A percentile compares a stretch with the other conserved stretches of the same genome.
Evolutionary conservation across 805 yeast genomes (phyloP).

Genomic region (Candida incommunis): DNA sequence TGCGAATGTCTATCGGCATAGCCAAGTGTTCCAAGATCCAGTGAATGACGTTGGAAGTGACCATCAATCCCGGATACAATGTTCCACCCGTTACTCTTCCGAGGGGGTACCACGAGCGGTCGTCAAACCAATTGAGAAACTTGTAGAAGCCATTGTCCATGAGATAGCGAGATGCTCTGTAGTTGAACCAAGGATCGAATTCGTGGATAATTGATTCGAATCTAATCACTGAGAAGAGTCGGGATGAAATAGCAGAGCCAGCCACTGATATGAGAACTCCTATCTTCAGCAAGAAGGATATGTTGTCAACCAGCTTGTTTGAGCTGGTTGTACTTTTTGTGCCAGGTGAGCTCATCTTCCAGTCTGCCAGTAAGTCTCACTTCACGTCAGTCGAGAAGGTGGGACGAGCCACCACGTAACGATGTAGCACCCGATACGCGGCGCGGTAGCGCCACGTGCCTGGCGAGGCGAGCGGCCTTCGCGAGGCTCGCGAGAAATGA

Average conservation of each 20-base stretch:
- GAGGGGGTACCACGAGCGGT: conserved; percentile 96
- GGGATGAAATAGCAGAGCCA: conserved; percentile 82
- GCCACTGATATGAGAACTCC: conserved; percentile 64
- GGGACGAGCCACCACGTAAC: no score
- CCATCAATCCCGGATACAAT: conserved; percentile 95
- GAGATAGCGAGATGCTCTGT: conserved; percentile 86
- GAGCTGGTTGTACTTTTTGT: no score
- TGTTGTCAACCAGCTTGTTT: conserved; percentile 4
- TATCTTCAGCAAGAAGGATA: conserved; percentile 35
- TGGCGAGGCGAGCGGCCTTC: no score
- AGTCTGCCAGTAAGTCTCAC: no score
- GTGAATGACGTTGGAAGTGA: conserved; percentile 86
- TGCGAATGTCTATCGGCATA: conserved; percentile 85
- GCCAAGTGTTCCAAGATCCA: conserved; percentile 48
- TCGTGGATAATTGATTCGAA: conserved; percentile 96
- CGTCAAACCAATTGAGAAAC: conserved; percentile 96
- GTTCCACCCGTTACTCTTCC: conserved; percentile 99
- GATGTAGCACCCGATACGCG: no score
- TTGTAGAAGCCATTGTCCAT: conserved; percentile 75
- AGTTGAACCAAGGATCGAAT: conserved; percentile 57
- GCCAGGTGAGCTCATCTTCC: no score
- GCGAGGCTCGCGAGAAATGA: no score
- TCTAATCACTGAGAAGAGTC: conserved; percentile 90
- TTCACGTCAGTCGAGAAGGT: no score
- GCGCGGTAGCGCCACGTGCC: no score